These are phyloP conservation scores for Fibroporia radiculosa DNA, from an alignment of 768 basidiomycete genomes.

Conservation along the genomic window DNA sequence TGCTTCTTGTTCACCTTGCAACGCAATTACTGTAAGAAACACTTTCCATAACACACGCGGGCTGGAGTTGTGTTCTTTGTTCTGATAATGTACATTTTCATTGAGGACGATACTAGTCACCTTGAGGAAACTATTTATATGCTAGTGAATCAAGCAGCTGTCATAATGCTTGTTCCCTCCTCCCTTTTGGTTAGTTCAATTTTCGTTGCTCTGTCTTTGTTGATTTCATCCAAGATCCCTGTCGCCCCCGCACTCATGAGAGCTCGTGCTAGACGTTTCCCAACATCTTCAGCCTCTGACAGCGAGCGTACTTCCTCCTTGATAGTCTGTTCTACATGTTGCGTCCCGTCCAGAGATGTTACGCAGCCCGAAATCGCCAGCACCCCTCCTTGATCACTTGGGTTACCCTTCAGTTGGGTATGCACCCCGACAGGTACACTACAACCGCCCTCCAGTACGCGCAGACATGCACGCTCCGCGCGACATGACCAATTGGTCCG, in stretches of 20 bases:
- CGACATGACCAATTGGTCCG: slow-evolving; percentile 68
- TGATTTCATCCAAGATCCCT: slow-evolving; percentile 79
- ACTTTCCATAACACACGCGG: too few species aligned
- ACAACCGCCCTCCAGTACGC: slow-evolving; percentile 94
- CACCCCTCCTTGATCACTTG: slow-evolving; percentile 16
- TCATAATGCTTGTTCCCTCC: slow-evolving; percentile 7
- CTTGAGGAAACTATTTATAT: too few species aligned
- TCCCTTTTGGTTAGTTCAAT: slow-evolving; percentile 17
- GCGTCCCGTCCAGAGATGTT: slow-evolving; percentile 69
- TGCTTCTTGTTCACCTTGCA: slow-evolving; percentile 3
- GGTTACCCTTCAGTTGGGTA: slow-evolving; percentile 35
- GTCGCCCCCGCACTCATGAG: slow-evolving; percentile 68
- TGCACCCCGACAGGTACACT: slow-evolving; percentile 90
- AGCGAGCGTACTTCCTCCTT: slow-evolving; percentile 40
- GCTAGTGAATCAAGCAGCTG: too few species aligned
- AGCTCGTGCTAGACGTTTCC: slow-evolving; percentile 52
- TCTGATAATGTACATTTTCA: too few species aligned
- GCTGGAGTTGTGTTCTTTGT: too few species aligned
- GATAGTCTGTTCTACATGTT: slow-evolving; percentile 63
- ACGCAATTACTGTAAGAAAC: slow-evolving; percentile 3
- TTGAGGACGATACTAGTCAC: too few species aligned
- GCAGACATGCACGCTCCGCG: slow-evolving; percentile 83
- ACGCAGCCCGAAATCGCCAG: slow-evolving; percentile 76
- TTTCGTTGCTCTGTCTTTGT: slow-evolving; percentile 42
- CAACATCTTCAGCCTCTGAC: slow-evolving; percentile 63